Conservation (phyloP, 2,329 filamentous ascomycete species). For the Penicillium sp. region DNA sequence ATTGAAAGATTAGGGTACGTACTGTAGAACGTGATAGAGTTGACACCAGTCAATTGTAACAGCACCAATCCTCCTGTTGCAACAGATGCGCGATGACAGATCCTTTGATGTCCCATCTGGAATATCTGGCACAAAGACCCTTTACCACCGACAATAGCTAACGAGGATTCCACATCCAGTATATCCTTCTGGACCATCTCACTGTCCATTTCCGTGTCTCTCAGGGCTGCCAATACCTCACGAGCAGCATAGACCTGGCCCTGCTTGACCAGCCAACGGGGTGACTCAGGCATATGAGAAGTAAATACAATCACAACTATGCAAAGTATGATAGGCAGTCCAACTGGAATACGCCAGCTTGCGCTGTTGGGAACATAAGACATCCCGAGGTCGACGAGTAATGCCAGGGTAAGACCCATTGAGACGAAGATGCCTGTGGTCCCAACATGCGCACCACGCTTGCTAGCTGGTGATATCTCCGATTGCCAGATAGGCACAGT, state of each 20-base stretch:
- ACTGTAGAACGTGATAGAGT: slow-evolving; percentile 18
- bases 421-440: slow-evolving; percentile 7
- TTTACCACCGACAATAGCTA: slow-evolving; percentile 6
- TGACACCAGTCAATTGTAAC: slow-evolving; percentile 16
- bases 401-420: slow-evolving; percentile 5
- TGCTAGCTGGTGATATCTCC: slow-evolving; percentile 11
- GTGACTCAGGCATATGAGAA: slow-evolving; percentile 15
- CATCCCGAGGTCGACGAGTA: slow-evolving; percentile 16
- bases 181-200: slow-evolving; percentile 7
- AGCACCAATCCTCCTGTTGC: slow-evolving; percentile 9
- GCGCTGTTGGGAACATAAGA: slow-evolving; percentile 11
- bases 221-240: slow-evolving; percentile 8
- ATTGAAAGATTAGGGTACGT: not conserved
- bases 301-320: slow-evolving; percentile 5
- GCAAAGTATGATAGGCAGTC: slow-evolving; percentile 11
- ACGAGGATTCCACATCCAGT: slow-evolving; percentile 8
- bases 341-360: slow-evolving; percentile 15
- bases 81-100: slow-evolving; percentile 13
- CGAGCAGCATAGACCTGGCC: slow-evolving; percentile 6
- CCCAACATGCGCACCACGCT: slow-evolving; percentile 14
- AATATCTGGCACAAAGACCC: slow-evolving; percentile 11
- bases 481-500: slow-evolving; percentile 17
- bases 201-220: slow-evolving; percentile 1
- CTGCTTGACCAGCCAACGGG: slow-evolving; percentile 14
- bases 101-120: slow-evolving; percentile 17